A percentile compares a stretch with the other conserved stretches of the same genome.
Conservation (phyloP, 225 moss, liverwort and hornwort genomes). For the Asterella californica region DNA sequence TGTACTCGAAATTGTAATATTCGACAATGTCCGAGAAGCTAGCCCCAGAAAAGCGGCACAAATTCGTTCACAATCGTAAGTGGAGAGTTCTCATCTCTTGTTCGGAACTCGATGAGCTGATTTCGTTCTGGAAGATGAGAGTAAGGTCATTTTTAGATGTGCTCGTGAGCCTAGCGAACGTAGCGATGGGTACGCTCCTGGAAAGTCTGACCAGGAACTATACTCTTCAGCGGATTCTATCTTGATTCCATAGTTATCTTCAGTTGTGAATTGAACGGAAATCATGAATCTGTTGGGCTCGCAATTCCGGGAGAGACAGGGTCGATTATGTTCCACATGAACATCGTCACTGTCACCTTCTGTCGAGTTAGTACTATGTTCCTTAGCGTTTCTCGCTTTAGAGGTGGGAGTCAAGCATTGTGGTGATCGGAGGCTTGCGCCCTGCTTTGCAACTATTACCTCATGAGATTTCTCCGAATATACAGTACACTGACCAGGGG, state of each 20-base stretch:
- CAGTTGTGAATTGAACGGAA: too few relatives aligned
- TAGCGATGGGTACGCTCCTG: not conserved
- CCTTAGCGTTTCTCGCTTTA: not conserved
- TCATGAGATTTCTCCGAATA: not conserved
- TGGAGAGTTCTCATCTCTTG: not conserved
- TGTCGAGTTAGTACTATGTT: not conserved
- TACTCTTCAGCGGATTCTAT: not conserved
- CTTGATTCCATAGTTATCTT: too few relatives aligned
- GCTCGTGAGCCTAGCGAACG: too few relatives aligned
- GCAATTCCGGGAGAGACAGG: not conserved
- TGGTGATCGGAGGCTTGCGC: not conserved
- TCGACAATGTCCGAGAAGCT: slow-evolving; percentile 59
- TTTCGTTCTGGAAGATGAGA: not conserved
- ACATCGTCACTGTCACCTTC: not conserved
- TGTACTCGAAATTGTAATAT: not conserved
- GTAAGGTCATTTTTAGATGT: not conserved
- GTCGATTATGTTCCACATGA: not conserved
- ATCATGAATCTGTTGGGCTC: not conserved
- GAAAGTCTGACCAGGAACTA: not conserved
- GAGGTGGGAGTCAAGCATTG: not conserved
- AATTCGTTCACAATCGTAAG: slow-evolving; percentile 60
- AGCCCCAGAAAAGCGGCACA: slow-evolving; percentile 63
- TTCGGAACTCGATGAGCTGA: not conserved
- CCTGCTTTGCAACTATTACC: too few relatives aligned
- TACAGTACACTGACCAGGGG: not conserved